A percentile compares a stretch with the other conserved stretches of the same genome.
Evolutionary conservation across 768 basidiomycete genomes (phyloP).

Genomic region (Amanita rubescens): DNA sequence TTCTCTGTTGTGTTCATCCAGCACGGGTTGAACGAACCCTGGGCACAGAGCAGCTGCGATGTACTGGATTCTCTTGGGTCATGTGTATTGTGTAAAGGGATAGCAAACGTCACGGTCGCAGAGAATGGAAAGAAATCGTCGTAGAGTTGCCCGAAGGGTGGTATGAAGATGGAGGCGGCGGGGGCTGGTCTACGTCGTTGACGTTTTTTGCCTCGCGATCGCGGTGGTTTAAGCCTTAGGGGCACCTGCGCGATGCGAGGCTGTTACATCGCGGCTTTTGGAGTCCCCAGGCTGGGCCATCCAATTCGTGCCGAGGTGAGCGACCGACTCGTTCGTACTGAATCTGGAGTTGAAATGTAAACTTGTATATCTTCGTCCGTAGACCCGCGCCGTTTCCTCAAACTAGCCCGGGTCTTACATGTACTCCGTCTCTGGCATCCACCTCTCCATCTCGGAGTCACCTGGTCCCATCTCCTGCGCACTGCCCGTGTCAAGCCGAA

Average conservation of each 20-base stretch:
- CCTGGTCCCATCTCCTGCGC: too few species aligned
- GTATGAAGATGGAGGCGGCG: constrained; percentile 23
- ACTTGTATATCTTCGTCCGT: too few species aligned
- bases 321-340: too few species aligned
- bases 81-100: constrained; percentile 53
- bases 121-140: constrained; percentile 53
- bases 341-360: too few species aligned
- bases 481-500: too few species aligned
- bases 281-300: too few species aligned
- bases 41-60: constrained; percentile 78
- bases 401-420: too few species aligned
- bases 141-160: constrained; percentile 51
- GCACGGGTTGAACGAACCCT: constrained; percentile 62
- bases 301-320: too few species aligned
- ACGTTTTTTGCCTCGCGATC: neutral
- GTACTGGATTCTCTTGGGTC: constrained; percentile 69
- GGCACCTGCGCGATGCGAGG: neutral
- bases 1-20: constrained; percentile 36
- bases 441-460: too few species aligned
- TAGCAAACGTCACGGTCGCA: constrained; percentile 56
- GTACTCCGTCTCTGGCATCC: too few species aligned
- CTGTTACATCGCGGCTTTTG: constrained; percentile 7
- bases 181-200: too few species aligned
- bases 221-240: neutral
- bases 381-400: too few species aligned